Evolutionary conservation across 306 rosid species (phyloP).

Genomic region (Acacia melanoxylon): DNA sequence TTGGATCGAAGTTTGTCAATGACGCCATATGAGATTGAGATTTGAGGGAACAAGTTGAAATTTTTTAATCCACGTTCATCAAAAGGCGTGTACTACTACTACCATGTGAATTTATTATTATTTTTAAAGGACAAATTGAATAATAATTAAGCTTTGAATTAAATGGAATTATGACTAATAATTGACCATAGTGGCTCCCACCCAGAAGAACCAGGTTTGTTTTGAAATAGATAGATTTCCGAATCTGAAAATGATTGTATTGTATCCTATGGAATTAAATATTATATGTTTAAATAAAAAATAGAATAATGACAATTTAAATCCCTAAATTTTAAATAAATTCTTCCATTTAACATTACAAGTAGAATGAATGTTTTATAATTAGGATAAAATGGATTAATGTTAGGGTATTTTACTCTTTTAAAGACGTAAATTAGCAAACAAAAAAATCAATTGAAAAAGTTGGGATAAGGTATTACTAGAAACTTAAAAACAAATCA

Average conservation of each 20-base stretch:
- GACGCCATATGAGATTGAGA: not conserved
- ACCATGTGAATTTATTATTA: not conserved
- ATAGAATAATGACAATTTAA: not conserved
- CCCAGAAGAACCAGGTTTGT: not conserved
- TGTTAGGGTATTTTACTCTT: not conserved
- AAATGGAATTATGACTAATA: not conserved
- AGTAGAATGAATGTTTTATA: not conserved
- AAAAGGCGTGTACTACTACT: not conserved
- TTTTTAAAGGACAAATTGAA: not conserved
- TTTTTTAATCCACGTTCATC: not conserved
- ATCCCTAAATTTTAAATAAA: not conserved
- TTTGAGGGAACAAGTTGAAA: not conserved
- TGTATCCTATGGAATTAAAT: not conserved
- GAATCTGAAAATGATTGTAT: not conserved
- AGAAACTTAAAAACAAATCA: no score
- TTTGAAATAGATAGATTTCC: not conserved
- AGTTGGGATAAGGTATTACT: no score
- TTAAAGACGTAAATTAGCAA: not conserved
- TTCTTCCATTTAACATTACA: not conserved
- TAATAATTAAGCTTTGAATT: not conserved
- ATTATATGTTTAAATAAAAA: not conserved
- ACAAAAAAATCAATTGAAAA: not conserved
- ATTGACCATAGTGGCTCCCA: slow-evolving; percentile 10
- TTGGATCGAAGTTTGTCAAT: not conserved
- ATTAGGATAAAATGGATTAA: no score